Evolutionary conservation across 2,329 filamentous ascomycete genomes (phyloP), one percentile per base, ranked within the genome.

Genomic region (Passalora sequoiae): DNA sequence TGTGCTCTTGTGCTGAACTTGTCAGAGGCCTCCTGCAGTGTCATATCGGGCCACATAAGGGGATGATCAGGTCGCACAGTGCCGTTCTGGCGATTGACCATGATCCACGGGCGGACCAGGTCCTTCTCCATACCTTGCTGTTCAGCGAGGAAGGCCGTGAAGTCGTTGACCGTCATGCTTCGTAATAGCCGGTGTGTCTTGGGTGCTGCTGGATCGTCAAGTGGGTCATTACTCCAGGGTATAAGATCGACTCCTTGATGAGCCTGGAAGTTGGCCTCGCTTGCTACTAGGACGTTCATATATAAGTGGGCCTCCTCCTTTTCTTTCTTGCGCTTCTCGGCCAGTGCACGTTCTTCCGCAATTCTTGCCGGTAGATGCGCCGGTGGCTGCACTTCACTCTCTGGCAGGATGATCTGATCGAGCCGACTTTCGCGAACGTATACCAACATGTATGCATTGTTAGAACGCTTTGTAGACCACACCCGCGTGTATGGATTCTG

Each of bases 61-160:
- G 89, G 86, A 46, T 87, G 83, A 61, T 98, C 92, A 0, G 94
- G 92, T 13, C 92, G 81, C 27, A 88, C 84, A 0, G 92, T 98
- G 67, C 95, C 96, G 64, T 98, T 98, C 65, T 98, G 92, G 8
- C 92, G 84, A 62, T 96, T 97, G 1, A 98, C 92, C 89, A 98
- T 96, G 42, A 88, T 80, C 94, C 92, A 98, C 13, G 95, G 77
- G 16, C 92, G 80, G 17, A 97, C 69, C 49, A 79, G 77, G 44
- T 80, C 80, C 0, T 83, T 73, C 32, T 89, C 81, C 38, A 84
- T 66, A 0, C 72, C 75, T 38, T 84, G 73, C 44, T 94, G 84
- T 28, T 78, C 68, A 0, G 85, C 89, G 47, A 97, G 75, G 16
- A 76, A 75, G 19, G 73, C 71, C 4, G 83, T 78, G 50, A 97